Evolutionary conservation across 805 yeast genomes (phyloP), one percentile per base, ranked within the genome.

Genomic region (Candida sanyiensis): DNA sequence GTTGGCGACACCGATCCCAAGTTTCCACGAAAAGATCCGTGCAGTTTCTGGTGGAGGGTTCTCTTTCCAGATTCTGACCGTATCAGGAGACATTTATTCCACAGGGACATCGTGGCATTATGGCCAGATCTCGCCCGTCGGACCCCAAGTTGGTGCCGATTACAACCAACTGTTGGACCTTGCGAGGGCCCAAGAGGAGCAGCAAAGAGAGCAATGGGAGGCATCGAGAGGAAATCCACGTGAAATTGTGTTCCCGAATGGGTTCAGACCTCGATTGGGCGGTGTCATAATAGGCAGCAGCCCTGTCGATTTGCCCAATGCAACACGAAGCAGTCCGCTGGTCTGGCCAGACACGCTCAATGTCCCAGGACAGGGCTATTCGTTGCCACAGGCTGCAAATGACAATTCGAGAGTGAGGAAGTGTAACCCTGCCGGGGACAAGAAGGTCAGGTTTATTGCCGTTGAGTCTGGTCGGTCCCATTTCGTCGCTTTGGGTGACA

Each of bases 1-100:
- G 33, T 56, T 52, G 7, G 76, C 78, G 2, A 57, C 65, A 1
- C 48, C 53, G 38, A 58, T 73, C 4, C 46, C 58, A 2, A 57
- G 59, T 3, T 58, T 75, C 31, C 56, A 62, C 5, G 52, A 35
- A 2, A 54, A 73, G 2, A 51, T 56, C n/a, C 46, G 68, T 1
- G 80, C 75, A 46, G 61, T 81, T 1, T 63, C 73, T 18, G 77
- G 79, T 7, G 83, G 83, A 22, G 90, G 90, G 2, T 81, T 69
- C 50, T 70, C 79, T 4, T 75, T 79, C 44, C 76, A 77, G 36
- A 61, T 82, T 3, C 59, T 82, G 25, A 71, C 82, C 0, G 64
- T 66, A 21, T 56, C 66, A 1, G 88, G 89, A 1, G 61, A 69
- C 5, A 52, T 83, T 6, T 80, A 66, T 54, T 66, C 66, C 23